phyloP scores from a whole-genome alignment of 1,284 basidiomycete genomes.

The Apiotrichum mycotoxinovorans region DNA sequence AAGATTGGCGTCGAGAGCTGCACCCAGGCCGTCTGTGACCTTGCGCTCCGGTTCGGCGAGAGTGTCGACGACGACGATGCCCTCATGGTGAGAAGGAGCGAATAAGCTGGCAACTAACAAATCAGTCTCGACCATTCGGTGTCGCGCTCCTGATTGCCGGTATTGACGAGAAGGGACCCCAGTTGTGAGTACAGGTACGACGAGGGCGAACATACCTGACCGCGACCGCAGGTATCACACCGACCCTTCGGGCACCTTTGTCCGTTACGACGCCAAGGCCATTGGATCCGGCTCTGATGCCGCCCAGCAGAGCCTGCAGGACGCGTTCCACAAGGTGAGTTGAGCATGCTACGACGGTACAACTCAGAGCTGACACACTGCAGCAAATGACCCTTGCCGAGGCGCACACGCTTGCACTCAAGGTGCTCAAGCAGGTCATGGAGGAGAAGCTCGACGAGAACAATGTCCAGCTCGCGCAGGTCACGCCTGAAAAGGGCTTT shows the following conservation, averaged over 20 bases:
- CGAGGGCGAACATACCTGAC: not conserved
- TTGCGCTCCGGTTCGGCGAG: constrained; percentile 96
- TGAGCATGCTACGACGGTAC: not conserved
- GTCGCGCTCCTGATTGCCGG: constrained; percentile 96
- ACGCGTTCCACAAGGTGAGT: constrained; percentile 90
- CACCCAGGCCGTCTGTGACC: constrained; percentile 96
- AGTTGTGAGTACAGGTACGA: constrained; percentile 61
- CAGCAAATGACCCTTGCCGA: constrained; percentile 91
- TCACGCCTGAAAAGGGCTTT: constrained; percentile 72
- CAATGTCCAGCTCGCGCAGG: constrained; percentile 95
- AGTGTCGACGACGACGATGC: constrained; percentile 98
- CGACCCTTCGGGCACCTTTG: constrained; percentile 98
- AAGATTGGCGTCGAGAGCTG: constrained; percentile 93
- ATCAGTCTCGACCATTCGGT: constrained; percentile 90
- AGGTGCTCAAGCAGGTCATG: constrained; percentile 98
- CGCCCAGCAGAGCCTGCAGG: constrained; percentile 93
- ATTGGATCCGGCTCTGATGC: constrained; percentile 98
- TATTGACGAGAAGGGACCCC: constrained; percentile 91
- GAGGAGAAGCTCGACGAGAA: constrained; percentile 98
- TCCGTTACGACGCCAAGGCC: constrained; percentile 95
- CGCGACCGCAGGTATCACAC: constrained; percentile 74
- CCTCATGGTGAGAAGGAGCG: constrained; percentile 68
- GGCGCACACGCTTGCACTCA: constrained; percentile 79
- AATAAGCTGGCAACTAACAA: not conserved
- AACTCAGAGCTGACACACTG: not conserved